These are phyloP conservation scores for Alternaria sp. DNA, from an alignment of 2,329 filamentous ascomycete species.

Conservation along the genomic window DNA sequence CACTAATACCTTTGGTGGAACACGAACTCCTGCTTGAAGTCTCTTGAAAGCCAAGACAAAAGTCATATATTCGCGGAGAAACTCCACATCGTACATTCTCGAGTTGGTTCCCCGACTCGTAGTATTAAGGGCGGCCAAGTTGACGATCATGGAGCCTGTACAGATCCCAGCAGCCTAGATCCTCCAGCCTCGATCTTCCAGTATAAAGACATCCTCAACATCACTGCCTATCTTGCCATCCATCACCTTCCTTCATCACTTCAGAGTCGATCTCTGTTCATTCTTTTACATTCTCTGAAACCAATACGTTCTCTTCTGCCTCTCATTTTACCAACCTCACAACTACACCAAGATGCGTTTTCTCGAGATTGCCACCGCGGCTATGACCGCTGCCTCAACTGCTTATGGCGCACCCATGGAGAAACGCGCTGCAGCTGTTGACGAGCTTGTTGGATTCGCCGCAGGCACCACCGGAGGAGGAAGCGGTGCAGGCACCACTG, in stretches of 20 bases:
- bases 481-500: conserved; percentile 64
- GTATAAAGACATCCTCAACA: conserved; percentile 20
- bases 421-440: conserved; percentile 38
- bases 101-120: conserved; percentile 12
- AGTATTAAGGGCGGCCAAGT: conserved; percentile 28
- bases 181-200: neutral
- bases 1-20: conserved; percentile 33
- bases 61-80: conserved; percentile 10
- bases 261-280: conserved; percentile 30
- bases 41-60: conserved; percentile 4
- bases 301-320: neutral
- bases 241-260: conserved; percentile 7
- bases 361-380: conserved; percentile 31
- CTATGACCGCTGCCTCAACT: conserved; percentile 39
- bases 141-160: conserved; percentile 20
- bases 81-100: neutral
- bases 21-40: conserved; percentile 10
- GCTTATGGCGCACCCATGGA: conserved; percentile 32
- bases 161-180: conserved; percentile 8
- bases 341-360: conserved; percentile 36
- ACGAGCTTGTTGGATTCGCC: conserved; percentile 55
- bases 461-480: conserved; percentile 64
- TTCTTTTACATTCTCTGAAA: conserved; percentile 19
- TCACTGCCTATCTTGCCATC: neutral
- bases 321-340: conserved; percentile 5